Base-by-base conservation (phyloP, 495 filamentous ascomycete genomes). In the Hypomontagnella submonticulosa region DNA sequence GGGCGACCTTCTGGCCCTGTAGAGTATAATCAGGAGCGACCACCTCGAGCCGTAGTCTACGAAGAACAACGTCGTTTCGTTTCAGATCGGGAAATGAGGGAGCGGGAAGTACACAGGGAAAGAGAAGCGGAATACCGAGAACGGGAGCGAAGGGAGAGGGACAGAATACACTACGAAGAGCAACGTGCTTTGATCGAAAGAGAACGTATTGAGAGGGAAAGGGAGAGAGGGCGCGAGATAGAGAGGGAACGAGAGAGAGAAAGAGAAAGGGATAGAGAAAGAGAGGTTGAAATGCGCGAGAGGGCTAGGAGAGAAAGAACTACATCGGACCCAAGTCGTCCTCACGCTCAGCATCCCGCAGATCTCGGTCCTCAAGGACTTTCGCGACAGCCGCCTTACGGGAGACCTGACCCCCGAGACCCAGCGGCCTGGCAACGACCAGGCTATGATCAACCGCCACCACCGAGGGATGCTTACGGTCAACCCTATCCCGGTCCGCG, bases 1-100 rank as follows among this genome's bases (percentile, higher is more conserved):
- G 73, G 61, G 58, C 72, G 61, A 13, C 69, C 59, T 12, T 54
- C 71, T 20, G 60, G 48, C 2, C 59, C 58, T 11, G 38, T 51
- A 30, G 77, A 81, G 70, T 84, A 81, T 71, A 83, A 81, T 65
- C 76, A 77, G 0, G 81, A 82, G 38, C 73, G 81, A 10, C 75
- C 76, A 0, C 75, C 80, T 3, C 69, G 69, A 55, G 23, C 62
- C 53, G 46, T 75, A 67, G 53, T 72, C 8, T 66, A 64, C 46
- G 73, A 78, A 63, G 75, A 77, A 46, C 65, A 67, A 19, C 67
- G 70, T 41, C 61, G 67, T 13, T 61, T 73, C 13, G 63, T 71
- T 30, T 54, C 68, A 11, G 61, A 64, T 23, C 53, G 52, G 38
- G 54, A 53, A 15, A 15, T 51, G 0, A 50, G 57, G 30, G 73